These are phyloP conservation scores for Serendipita sp. DNA, from an alignment of 768 basidiomycete genomes.

Conservation along the genomic window DNA sequence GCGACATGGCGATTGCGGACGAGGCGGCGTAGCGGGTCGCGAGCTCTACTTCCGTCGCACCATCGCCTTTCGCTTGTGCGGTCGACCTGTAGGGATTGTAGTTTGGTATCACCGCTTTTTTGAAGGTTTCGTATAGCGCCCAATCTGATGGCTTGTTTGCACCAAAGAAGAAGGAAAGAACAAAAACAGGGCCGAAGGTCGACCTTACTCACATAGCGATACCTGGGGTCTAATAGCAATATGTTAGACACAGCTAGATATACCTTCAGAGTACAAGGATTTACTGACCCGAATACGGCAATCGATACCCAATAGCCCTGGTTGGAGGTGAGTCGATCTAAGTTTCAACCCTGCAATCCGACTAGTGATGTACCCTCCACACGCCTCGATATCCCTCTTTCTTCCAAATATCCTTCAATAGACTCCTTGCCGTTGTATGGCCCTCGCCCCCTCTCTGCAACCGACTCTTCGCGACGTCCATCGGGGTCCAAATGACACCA, in stretches of 20 bases:
- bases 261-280: no score
- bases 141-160: background rate
- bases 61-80: background rate
- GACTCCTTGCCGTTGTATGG: background rate
- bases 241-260: background rate
- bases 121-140: background rate
- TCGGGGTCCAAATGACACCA: background rate
- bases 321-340: background rate
- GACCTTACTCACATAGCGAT: background rate
- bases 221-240: background rate
- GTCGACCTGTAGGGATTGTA: background rate
- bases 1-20: background rate
- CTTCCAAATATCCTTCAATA: background rate
- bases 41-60: background rate
- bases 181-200: no score
- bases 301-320: constrained; percentile 2
- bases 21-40: background rate
- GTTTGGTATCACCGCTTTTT: background rate
- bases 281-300: background rate
- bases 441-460: background rate
- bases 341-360: no score
- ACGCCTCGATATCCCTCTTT: background rate
- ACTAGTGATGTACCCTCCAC: background rate
- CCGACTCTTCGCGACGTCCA: background rate
- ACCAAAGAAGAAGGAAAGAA: no score